Conservation (phyloP, 2,329 filamentous ascomycete species). For the Xylaria multiplex region DNA sequence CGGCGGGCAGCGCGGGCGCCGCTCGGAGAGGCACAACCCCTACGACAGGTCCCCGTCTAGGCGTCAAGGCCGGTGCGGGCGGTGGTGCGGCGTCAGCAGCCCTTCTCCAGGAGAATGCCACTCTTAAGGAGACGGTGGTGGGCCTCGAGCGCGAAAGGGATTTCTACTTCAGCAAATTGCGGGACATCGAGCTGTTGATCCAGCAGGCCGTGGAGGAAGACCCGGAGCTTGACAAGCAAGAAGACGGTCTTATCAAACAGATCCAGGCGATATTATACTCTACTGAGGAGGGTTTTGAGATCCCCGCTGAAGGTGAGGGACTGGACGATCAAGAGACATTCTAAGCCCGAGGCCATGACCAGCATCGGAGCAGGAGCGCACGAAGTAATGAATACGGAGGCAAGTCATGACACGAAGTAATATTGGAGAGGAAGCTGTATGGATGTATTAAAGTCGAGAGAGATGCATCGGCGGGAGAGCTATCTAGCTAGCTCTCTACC, state of each 20-base stretch:
- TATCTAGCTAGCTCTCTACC: not conserved
- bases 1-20: slow-evolving; percentile 61
- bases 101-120: slow-evolving; percentile 84
- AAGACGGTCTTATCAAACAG: slow-evolving; percentile 90
- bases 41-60: slow-evolving; percentile 62
- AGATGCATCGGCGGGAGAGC: slow-evolving; percentile 13
- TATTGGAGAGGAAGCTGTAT: slow-evolving; percentile 29
- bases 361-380: slow-evolving; percentile 23
- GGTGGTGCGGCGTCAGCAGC: slow-evolving; percentile 72
- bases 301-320: slow-evolving; percentile 79
- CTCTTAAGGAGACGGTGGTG: slow-evolving; percentile 93
- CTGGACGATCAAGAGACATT: slow-evolving; percentile 85
- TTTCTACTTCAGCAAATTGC: slow-evolving; percentile 98
- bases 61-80: slow-evolving; percentile 39
- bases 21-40: slow-evolving; percentile 69
- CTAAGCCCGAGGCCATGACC: slow-evolving; percentile 49
- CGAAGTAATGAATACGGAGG: slow-evolving; percentile 40
- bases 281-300: slow-evolving; percentile 92
- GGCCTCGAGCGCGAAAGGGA: slow-evolving; percentile 96
- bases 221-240: slow-evolving; percentile 92
- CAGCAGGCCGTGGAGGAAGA: slow-evolving; percentile 94
- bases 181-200: slow-evolving; percentile 94
- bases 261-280: slow-evolving; percentile 98
- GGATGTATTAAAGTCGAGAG: slow-evolving; percentile 2
- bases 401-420: slow-evolving; percentile 38